Evolutionary conservation across 2,329 filamentous ascomycete genomes (phyloP).

Genomic region (Stromatinia cepivora): DNA sequence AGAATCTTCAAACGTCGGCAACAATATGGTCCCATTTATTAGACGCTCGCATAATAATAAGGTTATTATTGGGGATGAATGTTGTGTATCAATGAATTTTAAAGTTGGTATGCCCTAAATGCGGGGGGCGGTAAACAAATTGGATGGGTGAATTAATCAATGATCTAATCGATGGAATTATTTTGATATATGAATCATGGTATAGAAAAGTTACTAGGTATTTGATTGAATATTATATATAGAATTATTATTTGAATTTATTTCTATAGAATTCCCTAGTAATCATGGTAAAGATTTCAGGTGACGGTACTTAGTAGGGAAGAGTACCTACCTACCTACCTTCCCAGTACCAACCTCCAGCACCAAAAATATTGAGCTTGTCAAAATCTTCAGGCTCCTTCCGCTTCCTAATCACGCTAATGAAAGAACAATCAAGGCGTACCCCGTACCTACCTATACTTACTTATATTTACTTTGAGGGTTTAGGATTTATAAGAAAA

Average conservation of each 20-base stretch:
- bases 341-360: no score
- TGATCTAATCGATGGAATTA: no score
- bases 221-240: no score
- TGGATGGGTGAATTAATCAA: not conserved
- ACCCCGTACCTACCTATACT: no score
- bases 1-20: no score
- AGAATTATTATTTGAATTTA: no score
- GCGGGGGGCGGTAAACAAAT: not conserved
- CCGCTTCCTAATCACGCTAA: not conserved
- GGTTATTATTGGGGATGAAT: not conserved
- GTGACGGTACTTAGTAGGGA: no score
- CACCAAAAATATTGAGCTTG: not conserved
- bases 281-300: not conserved
- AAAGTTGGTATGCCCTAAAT: not conserved
- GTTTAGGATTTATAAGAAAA: not conserved
- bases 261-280: no score
- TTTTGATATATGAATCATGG: no score
- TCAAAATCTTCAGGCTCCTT: not conserved
- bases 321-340: no score
- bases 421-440: not conserved
- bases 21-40: not conserved
- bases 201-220: no score
- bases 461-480: not conserved
- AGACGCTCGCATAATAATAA: not conserved
- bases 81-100: not conserved